A percentile compares a stretch with the other conserved stretches of the same genome.
phyloP scores from a whole-genome alignment of 768 basidiomycete genomes.

The Amanita subjunquillea region DNA sequence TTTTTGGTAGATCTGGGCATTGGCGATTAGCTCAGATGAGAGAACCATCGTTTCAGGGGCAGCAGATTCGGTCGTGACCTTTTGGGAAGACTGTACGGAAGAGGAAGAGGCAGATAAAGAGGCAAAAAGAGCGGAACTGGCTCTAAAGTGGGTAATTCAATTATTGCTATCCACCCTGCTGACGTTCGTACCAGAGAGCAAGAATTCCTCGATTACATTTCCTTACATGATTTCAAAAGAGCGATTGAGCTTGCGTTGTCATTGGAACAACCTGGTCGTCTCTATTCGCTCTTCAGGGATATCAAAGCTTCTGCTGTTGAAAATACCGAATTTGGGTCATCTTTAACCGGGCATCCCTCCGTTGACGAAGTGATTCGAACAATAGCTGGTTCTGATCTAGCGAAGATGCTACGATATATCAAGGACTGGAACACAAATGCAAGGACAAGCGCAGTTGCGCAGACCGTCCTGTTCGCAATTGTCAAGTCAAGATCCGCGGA shows the following conservation, averaged over 20 bases:
- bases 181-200: conserved; percentile 67
- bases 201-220: conserved; percentile 86
- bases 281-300: conserved; percentile 69
- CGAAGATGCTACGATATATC: conserved; percentile 70
- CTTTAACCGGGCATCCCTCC: conserved; percentile 54
- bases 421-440: conserved; percentile 94
- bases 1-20: conserved; percentile 85
- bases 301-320: conserved; percentile 28
- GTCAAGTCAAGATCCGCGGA: conserved; percentile 69
- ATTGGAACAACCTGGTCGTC: conserved; percentile 87
- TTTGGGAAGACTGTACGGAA: conserved; percentile 94
- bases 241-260: conserved; percentile 88
- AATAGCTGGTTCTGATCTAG: conserved; percentile 64
- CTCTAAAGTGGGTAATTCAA: conserved; percentile 57
- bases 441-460: conserved; percentile 79
- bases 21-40: conserved; percentile 76
- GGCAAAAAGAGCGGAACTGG: conserved; percentile 57
- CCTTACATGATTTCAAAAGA: conserved; percentile 78
- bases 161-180: background rate
- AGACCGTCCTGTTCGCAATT: conserved; percentile 72
- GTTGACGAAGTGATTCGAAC: conserved; percentile 79
- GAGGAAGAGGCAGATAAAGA: conserved; percentile 71
- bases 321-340: conserved; percentile 15
- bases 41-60: conserved; percentile 84
- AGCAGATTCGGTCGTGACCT: conserved; percentile 91